A percentile compares a stretch with the other conserved stretches of the same genome.
phyloP scores from a whole-genome alignment of 2,329 filamentous ascomycete genomes.

The Neonectria magnoliae region DNA sequence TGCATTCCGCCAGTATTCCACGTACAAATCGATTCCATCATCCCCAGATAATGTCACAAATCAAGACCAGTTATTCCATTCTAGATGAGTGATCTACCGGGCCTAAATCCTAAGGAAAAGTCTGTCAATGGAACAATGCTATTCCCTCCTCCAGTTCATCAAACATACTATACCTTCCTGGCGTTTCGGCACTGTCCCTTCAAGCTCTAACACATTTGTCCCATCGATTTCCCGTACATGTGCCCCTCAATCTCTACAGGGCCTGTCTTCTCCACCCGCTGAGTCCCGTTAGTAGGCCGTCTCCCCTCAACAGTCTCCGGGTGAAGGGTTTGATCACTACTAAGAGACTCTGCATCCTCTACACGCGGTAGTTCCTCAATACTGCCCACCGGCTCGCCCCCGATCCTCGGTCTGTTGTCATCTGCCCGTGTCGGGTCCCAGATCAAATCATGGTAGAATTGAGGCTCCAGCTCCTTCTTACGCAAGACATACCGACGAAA shows the following conservation, averaged over 20 bases:
- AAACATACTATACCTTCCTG: background rate
- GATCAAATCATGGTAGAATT: slow-evolving; percentile 48
- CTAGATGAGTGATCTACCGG: too few species aligned
- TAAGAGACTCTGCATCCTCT: background rate
- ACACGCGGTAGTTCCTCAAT: slow-evolving; percentile 1
- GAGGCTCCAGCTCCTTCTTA: slow-evolving; percentile 36
- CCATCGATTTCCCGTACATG: background rate
- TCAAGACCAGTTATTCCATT: too few species aligned
- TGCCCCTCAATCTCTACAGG: background rate
- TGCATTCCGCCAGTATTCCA: background rate
- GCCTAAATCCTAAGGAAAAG: too few species aligned
- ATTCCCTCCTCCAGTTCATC: too few species aligned
- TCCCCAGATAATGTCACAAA: background rate
- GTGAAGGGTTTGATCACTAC: background rate
- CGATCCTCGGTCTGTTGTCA: slow-evolving; percentile 8
- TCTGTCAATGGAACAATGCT: too few species aligned
- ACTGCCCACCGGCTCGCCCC: slow-evolving; percentile 8
- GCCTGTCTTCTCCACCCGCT: background rate
- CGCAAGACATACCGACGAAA: slow-evolving; percentile 41
- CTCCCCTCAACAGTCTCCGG: background rate
- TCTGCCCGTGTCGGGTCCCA: slow-evolving; percentile 37
- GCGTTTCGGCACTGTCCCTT: background rate
- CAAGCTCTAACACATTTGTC: background rate
- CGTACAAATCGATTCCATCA: background rate
- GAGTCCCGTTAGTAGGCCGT: background rate